Conservation (phyloP, 805 yeast species). For the Metschnikowia rubicola region DNA sequence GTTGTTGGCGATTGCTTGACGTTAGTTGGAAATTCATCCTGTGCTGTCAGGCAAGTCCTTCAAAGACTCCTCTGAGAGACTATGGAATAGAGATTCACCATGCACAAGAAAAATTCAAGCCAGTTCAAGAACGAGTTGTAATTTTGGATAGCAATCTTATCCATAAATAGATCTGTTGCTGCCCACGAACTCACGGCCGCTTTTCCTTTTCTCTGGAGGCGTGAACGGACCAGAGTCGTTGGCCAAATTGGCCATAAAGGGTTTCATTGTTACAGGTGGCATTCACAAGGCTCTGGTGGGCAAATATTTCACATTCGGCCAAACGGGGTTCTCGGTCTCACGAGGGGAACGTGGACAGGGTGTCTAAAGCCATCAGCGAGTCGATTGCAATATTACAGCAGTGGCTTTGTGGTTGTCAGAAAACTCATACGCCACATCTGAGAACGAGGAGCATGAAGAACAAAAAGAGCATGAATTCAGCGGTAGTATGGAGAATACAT, state of each 20-base stretch:
- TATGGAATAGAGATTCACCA: conserved; percentile 52
- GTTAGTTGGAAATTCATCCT: no score
- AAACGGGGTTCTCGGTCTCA: conserved; percentile 80
- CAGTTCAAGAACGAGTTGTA: conserved; percentile 60
- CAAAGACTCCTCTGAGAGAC: no score
- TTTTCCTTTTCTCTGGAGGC: conserved; percentile 69
- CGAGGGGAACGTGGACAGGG: conserved; percentile 38
- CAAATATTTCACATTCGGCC: conserved; percentile 90
- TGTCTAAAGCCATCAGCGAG: conserved; percentile 34
- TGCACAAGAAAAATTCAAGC: conserved; percentile 62
- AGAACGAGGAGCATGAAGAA: no score
- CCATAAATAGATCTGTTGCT: conserved; percentile 54
- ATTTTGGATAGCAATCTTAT: conserved; percentile 67
- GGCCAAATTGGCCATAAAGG: conserved; percentile 52
- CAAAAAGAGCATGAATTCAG: no score
- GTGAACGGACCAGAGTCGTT: conserved; percentile 67
- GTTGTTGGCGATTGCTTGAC: no score
- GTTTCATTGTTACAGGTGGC: conserved; percentile 84
- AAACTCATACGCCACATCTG: background rate
- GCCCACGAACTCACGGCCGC: conserved; percentile 85
- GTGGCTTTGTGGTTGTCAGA: conserved; percentile 21
- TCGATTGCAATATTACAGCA: conserved; percentile 14
- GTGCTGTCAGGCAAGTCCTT: no score
- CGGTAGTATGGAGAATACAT: no score
- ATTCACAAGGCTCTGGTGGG: conserved; percentile 76